phyloP scores from a whole-genome alignment of 257 asterid genomes.

The Plectranthus barbatus region DNA sequence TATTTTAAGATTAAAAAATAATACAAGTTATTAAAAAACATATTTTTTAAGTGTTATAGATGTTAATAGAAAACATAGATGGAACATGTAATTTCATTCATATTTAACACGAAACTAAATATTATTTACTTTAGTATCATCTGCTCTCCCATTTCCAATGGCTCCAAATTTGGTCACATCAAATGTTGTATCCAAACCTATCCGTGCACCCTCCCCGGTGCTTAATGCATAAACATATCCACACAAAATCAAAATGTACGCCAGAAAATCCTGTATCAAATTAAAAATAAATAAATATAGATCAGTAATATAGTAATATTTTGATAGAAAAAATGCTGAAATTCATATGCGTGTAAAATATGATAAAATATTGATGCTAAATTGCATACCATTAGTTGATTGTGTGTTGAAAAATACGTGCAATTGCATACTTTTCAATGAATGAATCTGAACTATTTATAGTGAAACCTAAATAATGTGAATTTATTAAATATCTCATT shows the following conservation, averaged over 20 bases:
- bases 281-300: neutral
- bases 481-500: neutral
- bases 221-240: neutral
- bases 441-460: neutral
- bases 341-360: neutral
- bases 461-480: neutral
- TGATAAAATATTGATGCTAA: neutral
- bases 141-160: slow-evolving; percentile 5
- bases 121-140: slow-evolving; percentile 11
- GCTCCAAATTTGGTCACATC: slow-evolving; percentile 18
- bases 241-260: neutral
- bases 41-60: too few species aligned
- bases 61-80: too few species aligned
- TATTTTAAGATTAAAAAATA: too few species aligned
- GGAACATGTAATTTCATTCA: too few species aligned
- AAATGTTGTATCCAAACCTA: neutral
- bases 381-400: too few species aligned
- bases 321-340: too few species aligned
- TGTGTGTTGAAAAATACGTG: too few species aligned
- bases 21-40: too few species aligned
- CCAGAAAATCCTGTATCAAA: neutral
- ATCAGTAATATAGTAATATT: neutral
- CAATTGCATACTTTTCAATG: neutral
- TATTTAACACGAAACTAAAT: neutral
- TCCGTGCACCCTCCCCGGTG: neutral